phyloP scores from a whole-genome alignment of 768 basidiomycete genomes.

The Omphalotus guepiniiformis region DNA sequence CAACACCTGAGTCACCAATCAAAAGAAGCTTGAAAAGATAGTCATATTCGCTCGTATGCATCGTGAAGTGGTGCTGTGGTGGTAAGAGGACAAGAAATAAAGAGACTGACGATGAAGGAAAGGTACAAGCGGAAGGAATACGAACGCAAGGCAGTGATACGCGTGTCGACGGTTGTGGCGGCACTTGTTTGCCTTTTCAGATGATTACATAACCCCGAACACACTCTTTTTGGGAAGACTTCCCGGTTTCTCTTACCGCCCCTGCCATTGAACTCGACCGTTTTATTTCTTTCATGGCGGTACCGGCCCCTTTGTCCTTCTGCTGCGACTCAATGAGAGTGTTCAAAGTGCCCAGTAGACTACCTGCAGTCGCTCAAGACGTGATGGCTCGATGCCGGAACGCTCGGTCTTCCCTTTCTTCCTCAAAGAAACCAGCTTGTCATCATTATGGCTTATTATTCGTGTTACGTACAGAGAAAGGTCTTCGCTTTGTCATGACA shows the following conservation, averaged over 20 bases:
- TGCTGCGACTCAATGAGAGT: too few species aligned
- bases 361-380: too few species aligned
- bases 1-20: constrained; percentile 94
- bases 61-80: constrained; percentile 34
- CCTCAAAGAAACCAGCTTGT: too few species aligned
- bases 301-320: too few species aligned
- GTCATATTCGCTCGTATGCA: constrained; percentile 95
- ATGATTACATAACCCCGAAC: too few species aligned
- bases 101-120: constrained; percentile 22
- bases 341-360: too few species aligned
- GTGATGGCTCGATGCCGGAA: too few species aligned
- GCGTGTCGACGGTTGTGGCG: neutral
- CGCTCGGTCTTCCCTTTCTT: too few species aligned
- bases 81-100: constrained; percentile 18
- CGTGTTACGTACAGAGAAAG: too few species aligned
- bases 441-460: too few species aligned
- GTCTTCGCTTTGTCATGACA: too few species aligned
- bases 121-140: constrained; percentile 28
- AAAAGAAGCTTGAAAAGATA: constrained; percentile 95
- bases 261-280: neutral
- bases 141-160: constrained; percentile 1
- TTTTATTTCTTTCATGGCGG: neutral
- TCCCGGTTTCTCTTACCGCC: neutral
- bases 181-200: neutral
- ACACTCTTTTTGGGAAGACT: too few species aligned